These are phyloP conservation scores for Tuctoria greenei DNA, from an alignment of 176 grass and related monocot species.

Conservation along the genomic window DNA sequence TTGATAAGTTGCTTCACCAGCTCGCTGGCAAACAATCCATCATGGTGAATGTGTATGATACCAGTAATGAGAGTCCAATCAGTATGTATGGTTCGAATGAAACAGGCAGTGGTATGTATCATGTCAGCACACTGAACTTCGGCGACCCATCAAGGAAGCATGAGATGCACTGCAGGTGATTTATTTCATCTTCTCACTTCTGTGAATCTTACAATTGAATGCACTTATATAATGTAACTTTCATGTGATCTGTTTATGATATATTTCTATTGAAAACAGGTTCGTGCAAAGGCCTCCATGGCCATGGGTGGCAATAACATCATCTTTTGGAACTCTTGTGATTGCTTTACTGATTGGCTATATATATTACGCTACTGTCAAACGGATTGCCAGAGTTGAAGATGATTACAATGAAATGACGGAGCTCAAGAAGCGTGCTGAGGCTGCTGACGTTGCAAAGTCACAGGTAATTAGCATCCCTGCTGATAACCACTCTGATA, in stretches of 20 bases:
- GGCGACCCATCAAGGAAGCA: conserved; percentile 88
- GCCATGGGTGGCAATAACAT: conserved; percentile 82
- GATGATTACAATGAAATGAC: conserved; percentile 85
- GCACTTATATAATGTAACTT: not conserved
- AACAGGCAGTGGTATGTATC: conserved; percentile 49
- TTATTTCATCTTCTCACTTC: conserved; percentile 4
- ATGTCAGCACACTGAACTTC: conserved; percentile 77
- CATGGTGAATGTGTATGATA: conserved; percentile 95
- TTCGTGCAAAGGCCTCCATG: conserved; percentile 61
- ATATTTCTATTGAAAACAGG: conserved; percentile 50
- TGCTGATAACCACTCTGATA: not conserved
- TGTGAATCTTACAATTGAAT: not conserved
- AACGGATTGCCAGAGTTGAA: conserved; percentile 82
- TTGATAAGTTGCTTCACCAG: conserved; percentile 89
- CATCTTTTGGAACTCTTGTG: conserved; percentile 67
- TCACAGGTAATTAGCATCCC: conserved; percentile 59
- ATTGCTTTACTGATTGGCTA: conserved; percentile 68
- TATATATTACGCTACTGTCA: conserved; percentile 77
- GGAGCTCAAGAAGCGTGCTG: conserved; percentile 75
- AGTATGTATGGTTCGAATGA: conserved; percentile 85
- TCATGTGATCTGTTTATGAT: not conserved
- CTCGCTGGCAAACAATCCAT: conserved; percentile 84
- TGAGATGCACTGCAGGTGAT: conserved; percentile 99
- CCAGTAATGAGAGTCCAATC: conserved; percentile 60
- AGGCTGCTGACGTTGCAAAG: conserved; percentile 89